Evolutionary conservation across 176 grass and related monocot genomes (phyloP).

Genomic region (Themeda triandra): DNA sequence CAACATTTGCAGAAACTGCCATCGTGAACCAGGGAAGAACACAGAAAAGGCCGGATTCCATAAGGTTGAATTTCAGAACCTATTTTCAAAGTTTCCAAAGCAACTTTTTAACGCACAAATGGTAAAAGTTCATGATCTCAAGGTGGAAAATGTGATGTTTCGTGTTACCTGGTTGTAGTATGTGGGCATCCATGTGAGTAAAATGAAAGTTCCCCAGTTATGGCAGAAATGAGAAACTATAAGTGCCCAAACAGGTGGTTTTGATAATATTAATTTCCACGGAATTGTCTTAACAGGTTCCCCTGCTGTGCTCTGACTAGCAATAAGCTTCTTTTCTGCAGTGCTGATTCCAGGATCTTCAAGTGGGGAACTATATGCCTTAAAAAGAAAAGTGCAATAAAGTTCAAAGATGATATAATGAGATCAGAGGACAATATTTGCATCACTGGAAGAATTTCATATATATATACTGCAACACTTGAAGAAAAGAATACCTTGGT

Average conservation of each 20-base stretch:
- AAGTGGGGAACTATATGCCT: conserved; percentile 93
- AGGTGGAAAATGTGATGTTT: conserved; percentile 3
- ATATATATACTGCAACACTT: conserved; percentile 4
- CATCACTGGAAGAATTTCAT: neutral
- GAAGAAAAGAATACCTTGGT: conserved; percentile 54
- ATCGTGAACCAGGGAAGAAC: conserved; percentile 96
- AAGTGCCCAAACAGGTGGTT: conserved; percentile 94
- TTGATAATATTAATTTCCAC: conserved; percentile 85
- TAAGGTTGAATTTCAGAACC: conserved; percentile 97
- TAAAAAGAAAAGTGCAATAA: conserved; percentile 13
- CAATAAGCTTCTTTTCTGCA: conserved; percentile 77
- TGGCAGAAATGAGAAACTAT: conserved; percentile 95
- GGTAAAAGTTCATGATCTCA: neutral
- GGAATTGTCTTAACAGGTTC: conserved; percentile 86
- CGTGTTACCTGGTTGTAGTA: conserved; percentile 92
- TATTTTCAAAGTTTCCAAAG: conserved; percentile 45
- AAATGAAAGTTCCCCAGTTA: conserved; percentile 98
- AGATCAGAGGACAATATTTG: conserved; percentile 20
- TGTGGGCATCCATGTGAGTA: conserved; percentile 99
- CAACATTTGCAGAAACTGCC: conserved; percentile 93
- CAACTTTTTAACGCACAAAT: neutral
- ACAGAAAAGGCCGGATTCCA: conserved; percentile 84
- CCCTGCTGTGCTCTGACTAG: conserved; percentile 45
- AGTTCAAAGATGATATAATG: conserved; percentile 2
- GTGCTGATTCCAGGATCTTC: conserved; percentile 76